phyloP scores from a whole-genome alignment of 164 flowering plant genomes.

The Umbilicus rupestris region DNA sequence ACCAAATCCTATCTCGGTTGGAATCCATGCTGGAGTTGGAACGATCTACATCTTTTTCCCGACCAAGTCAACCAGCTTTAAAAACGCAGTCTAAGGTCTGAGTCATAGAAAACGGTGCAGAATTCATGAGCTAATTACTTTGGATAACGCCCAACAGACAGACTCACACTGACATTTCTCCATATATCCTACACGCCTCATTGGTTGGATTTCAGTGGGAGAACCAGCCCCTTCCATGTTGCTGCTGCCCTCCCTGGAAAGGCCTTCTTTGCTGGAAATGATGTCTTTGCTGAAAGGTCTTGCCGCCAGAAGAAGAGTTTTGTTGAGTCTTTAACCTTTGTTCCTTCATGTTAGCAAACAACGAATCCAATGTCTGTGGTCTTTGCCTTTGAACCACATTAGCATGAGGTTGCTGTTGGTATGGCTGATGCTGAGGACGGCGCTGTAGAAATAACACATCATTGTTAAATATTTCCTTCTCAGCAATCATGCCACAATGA shows the following conservation, averaged over 20 bases:
- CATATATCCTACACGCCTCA: background rate
- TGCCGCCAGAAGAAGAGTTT: slow-evolving; percentile 21
- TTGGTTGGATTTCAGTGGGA: slow-evolving; percentile 14
- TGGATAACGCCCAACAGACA: background rate
- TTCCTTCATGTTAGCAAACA: slow-evolving; percentile 86
- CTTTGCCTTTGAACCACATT: slow-evolving; percentile 32
- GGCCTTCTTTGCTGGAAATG: slow-evolving; percentile 5
- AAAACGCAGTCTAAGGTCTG: no score
- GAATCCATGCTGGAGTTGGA: no score
- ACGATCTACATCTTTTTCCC: no score
- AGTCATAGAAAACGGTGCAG: no score
- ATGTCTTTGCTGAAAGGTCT: slow-evolving; percentile 25
- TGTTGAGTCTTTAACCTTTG: slow-evolving; percentile 57
- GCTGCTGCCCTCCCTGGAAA: slow-evolving; percentile 17
- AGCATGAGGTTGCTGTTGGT: slow-evolving; percentile 15
- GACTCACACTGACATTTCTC: background rate
- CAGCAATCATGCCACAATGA: background rate
- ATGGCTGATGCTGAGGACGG: slow-evolving; percentile 13
- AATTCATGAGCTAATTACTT: no score
- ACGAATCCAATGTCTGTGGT: slow-evolving; percentile 73
- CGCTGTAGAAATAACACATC: slow-evolving; percentile 8
- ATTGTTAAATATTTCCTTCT: background rate
- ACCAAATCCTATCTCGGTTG: no score
- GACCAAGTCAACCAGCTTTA: no score
- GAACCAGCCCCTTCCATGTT: slow-evolving; percentile 36